Percentiles rank a stretch among this genome's conserved stretches.
These are phyloP conservation scores for Protostelium mycophagum DNA, from an alignment of 78 protist species.

Conservation along the genomic window DNA sequence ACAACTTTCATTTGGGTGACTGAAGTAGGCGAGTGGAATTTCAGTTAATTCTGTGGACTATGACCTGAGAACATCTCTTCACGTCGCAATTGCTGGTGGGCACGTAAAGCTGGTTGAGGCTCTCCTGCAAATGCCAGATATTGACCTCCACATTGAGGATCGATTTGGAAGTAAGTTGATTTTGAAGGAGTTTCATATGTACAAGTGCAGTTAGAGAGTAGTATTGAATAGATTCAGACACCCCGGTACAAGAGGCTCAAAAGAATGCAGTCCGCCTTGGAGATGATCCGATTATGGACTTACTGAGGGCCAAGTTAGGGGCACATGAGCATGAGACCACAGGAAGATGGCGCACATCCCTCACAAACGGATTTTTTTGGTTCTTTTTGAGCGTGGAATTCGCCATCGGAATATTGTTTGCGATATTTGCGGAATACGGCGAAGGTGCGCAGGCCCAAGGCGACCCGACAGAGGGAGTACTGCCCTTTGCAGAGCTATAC, in stretches of 20 bases:
- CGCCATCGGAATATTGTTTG: neutral
- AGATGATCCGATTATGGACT: neutral
- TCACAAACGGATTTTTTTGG: neutral
- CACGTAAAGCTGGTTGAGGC: neutral
- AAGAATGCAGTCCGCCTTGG: neutral
- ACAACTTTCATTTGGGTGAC: no score
- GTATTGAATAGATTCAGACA: no score
- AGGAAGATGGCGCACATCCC: neutral
- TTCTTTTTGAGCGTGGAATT: neutral
- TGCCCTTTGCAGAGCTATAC: conserved; percentile 10
- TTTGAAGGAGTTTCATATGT: no score
- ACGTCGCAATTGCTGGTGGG: neutral
- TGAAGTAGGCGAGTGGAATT: neutral
- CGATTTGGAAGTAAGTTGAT: neutral
- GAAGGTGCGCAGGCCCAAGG: neutral
- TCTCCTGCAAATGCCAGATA: neutral
- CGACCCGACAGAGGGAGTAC: neutral
- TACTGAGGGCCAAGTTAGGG: neutral
- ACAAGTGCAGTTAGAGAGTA: no score
- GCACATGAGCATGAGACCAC: neutral
- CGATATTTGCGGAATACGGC: neutral
- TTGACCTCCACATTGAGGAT: neutral
- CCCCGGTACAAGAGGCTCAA: neutral
- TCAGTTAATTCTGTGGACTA: neutral
- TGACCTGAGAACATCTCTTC: neutral